Evolutionary conservation across 345 rosid genomes (phyloP).

Genomic region (Eucalyptus viminalis): DNA sequence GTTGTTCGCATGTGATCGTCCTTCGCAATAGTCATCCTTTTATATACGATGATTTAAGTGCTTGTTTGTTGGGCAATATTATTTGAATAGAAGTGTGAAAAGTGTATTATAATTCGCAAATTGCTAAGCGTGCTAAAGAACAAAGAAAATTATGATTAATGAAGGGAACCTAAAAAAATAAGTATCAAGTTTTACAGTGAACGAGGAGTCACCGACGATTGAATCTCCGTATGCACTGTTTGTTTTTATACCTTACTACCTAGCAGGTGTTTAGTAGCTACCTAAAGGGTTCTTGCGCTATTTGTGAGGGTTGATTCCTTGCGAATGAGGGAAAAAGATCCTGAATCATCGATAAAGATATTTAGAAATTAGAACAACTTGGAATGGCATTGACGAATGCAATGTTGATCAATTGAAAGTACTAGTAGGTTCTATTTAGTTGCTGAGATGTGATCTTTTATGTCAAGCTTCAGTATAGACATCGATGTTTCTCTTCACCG

Average conservation of each 20-base stretch:
- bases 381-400: not conserved
- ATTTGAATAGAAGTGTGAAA: not conserved
- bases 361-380: not conserved
- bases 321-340: too few relatives aligned
- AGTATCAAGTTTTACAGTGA: not conserved
- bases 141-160: not conserved
- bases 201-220: not conserved
- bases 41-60: not conserved
- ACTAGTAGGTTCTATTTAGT: rapidly evolving
- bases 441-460: not conserved
- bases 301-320: not conserved
- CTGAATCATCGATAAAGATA: not conserved
- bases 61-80: not conserved
- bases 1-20: not conserved
- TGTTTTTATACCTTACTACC: not conserved
- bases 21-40: not conserved
- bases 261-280: not conserved
- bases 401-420: not conserved
- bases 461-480: not conserved
- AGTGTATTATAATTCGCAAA: not conserved
- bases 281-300: not conserved
- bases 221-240: not conserved
- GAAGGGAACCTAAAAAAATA: not conserved
- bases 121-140: not conserved
- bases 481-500: not conserved